Evolutionary conservation across 2,329 filamentous ascomycete species (phyloP).

Genomic region (Penicillium polonicum): DNA sequence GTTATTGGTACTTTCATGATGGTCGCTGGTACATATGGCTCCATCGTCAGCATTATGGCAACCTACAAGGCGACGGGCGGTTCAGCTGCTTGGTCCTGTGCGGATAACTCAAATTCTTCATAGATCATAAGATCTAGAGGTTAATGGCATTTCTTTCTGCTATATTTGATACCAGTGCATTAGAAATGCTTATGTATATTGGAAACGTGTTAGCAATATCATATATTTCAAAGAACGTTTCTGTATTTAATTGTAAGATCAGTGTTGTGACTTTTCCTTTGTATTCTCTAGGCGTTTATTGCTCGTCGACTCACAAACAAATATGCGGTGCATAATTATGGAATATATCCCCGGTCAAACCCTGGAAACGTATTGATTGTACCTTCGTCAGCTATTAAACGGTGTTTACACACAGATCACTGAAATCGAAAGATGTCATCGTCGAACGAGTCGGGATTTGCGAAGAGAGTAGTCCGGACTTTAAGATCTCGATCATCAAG

Average conservation of each 20-base stretch:
- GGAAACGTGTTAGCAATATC: not conserved
- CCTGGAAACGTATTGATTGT: too few species aligned
- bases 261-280: not conserved
- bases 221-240: not conserved
- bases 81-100: slow-evolving; percentile 44
- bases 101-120: slow-evolving; percentile 41
- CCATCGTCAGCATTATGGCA: slow-evolving; percentile 42
- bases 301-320: not conserved
- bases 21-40: slow-evolving; percentile 48
- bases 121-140: not conserved
- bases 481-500: not conserved
- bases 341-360: too few species aligned
- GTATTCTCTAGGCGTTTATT: not conserved
- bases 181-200: not conserved
- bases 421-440: too few species aligned
- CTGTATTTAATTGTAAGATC: not conserved
- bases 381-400: too few species aligned
- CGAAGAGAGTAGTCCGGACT: not conserved
- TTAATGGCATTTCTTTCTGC: too few species aligned
- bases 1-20: slow-evolving; percentile 43
- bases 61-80: slow-evolving; percentile 39
- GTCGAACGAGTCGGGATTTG: not conserved
- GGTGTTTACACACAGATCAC: too few species aligned
- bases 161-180: not conserved
- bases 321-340: too few species aligned